Base-by-base conservation (phyloP, 345 rosid species). In the Populus pruinosa region DNA sequence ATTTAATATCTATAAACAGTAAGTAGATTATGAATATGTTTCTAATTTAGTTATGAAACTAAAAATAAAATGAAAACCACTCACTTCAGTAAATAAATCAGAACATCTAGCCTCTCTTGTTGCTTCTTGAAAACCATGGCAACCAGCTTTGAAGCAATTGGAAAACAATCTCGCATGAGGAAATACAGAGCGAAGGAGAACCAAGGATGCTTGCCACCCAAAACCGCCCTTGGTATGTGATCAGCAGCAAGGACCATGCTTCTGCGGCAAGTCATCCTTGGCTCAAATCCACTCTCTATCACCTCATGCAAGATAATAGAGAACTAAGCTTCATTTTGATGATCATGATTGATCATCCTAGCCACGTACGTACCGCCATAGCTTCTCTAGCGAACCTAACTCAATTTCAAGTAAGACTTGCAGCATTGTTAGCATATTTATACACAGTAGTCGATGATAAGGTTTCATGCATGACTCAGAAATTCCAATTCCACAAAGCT, bases 161-260 rank as follows among this genome's bases (percentile, higher is more conserved):
- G 21, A 6, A 29, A 31, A 0, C 3, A 59, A 68, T 43, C 77
- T 85, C 21, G 72, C 89, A 85, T 85, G 89, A 83, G 87, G 77
- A 86, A 87, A 78, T 64, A 85, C 81, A 80, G 87, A 88, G 83
- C 74, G 71, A 73, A 86, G 82, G 77, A 73, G 85, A 88, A 88
- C 89, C 91, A 88, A 86, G 85, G 80, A 83, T 83, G 85, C 85
- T 2, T 50, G 8, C 56, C 56, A 1, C 56, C 8, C 31, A 31
- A 18, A 50, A 50, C 1, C 56, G 3, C n/a, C 56, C 21, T 50
- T 18, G 6, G 7, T 8, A 17, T 17, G 8, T 50, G 31, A 31
- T 31, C 27, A 25, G 27, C 56, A 50, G 21, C 56, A 5, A 6
- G n/a, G 56, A 17, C 56, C 56, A 18, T 50, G 56, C 18, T 1